Evolutionary conservation across 2,329 filamentous ascomycete genomes (phyloP).

Genomic region (Pseudogymnoascus sp.): DNA sequence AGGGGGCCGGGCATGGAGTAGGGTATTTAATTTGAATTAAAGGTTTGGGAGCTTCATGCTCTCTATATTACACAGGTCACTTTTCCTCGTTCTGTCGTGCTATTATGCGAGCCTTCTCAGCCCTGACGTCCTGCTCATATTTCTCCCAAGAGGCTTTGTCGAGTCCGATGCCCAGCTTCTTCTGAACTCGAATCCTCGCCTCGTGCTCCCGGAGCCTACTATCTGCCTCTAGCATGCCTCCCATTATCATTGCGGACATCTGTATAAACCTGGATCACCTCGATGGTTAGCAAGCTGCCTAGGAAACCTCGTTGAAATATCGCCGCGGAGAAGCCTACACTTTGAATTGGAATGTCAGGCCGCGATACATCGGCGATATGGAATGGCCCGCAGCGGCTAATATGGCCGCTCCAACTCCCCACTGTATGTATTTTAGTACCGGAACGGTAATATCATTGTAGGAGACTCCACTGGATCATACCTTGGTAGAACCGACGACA

Average conservation of each 20-base stretch:
- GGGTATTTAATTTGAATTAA: constrained; percentile 5
- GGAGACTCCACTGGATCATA: constrained; percentile 25
- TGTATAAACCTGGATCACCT: constrained; percentile 58
- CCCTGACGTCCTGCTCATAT: constrained; percentile 49
- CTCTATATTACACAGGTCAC: constrained; percentile 9
- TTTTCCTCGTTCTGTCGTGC: not conserved
- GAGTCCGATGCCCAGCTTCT: constrained; percentile 44
- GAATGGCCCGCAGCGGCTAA: constrained; percentile 56
- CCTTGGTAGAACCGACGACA: constrained; percentile 57
- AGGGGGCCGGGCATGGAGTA: not conserved
- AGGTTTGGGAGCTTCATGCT: constrained; percentile 15
- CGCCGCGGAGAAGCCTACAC: constrained; percentile 45
- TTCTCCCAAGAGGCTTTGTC: constrained; percentile 63
- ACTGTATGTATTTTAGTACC: constrained; percentile 36
- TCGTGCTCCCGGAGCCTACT: constrained; percentile 60
- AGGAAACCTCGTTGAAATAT: not conserved
- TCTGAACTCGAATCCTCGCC: constrained; percentile 55
- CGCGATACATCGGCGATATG: constrained; percentile 64
- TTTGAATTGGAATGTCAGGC: constrained; percentile 69
- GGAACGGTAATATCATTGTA: not conserved
- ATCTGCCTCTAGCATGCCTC: constrained; percentile 71
- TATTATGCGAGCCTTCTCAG: constrained; percentile 17
- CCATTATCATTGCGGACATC: constrained; percentile 80
- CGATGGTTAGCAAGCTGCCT: not conserved
- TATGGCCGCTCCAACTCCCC: constrained; percentile 59